Evolutionary conservation across 2,329 filamentous ascomycete species (phyloP).

Genomic region (Zasmidium cellare): DNA sequence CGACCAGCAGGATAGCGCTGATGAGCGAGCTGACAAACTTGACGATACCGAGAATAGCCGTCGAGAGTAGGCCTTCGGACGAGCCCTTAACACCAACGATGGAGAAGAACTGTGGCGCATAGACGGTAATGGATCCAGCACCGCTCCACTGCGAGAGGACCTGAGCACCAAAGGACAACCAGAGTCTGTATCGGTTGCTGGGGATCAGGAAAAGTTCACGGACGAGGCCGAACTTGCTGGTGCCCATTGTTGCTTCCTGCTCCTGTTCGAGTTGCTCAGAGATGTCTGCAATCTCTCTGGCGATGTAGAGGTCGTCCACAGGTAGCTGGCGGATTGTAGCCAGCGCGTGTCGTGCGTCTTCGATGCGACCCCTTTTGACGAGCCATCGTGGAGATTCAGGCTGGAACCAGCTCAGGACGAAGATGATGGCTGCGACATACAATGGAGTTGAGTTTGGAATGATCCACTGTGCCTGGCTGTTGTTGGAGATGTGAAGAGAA

Average conservation of each 20-base stretch:
- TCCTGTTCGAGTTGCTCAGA: constrained; percentile 67
- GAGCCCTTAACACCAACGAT: constrained; percentile 69
- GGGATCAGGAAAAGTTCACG: constrained; percentile 68
- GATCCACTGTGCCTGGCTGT: constrained; percentile 50
- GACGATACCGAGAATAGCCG: constrained; percentile 73
- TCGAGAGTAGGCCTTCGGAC: constrained; percentile 52
- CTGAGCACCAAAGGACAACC: constrained; percentile 68
- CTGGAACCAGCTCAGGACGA: constrained; percentile 58
- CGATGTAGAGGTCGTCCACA: constrained; percentile 33
- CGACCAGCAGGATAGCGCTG: constrained; percentile 70
- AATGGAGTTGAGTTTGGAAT: constrained; percentile 74
- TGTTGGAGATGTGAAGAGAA: constrained; percentile 53
- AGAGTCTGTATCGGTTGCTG: constrained; percentile 71
- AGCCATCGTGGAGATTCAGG: constrained; percentile 37
- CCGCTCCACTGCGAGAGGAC: constrained; percentile 67
- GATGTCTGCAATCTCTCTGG: constrained; percentile 62
- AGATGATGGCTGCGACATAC: constrained; percentile 73
- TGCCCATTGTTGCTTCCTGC: constrained; percentile 67
- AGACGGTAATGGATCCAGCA: constrained; percentile 72
- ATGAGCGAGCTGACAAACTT: constrained; percentile 67
- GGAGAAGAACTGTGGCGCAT: constrained; percentile 71
- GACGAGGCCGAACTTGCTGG: constrained; percentile 62
- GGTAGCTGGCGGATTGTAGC: constrained; percentile 32
- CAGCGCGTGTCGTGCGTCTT: constrained; percentile 31
- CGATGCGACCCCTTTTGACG: constrained; percentile 33